Evolutionary conservation across 106 monocot genomes (phyloP), one percentile per base, ranked within the genome.

Genomic region (Allium sativum): DNA sequence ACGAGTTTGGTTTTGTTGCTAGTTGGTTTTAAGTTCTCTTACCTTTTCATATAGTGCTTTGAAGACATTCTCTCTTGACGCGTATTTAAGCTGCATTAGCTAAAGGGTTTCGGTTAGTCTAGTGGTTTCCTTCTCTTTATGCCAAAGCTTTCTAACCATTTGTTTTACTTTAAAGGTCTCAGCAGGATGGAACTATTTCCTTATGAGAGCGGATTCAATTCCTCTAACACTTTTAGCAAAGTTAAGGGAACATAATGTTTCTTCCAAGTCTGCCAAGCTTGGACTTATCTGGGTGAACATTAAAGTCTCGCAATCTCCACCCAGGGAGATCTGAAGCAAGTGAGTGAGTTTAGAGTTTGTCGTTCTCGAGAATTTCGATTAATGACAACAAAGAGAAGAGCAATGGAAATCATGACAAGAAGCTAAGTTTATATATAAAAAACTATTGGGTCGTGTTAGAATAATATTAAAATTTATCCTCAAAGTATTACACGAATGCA

Each of bases 221-320:
- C 87, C 90, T 5, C 90, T 54, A 4, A 96, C 96, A 19, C 96
- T 70, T 62, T 73, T 87, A 20, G 96, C 90, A 62, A 91, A 96
- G 54, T 87, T 96, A 9, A 96, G 64, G 48, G 96, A 82, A 61
- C 90, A 87, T 15, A 90, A 65, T 9, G 96, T 90, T 71, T 96
- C 96, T 44, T 87, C 96, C 43, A 82, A 31, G 62, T 96, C 96
- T 6, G 78, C 75, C 44, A 84, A 84, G 57, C 90, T 84, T 46
- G 96, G 90, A 51, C 96, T 96, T 46, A 96, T 91, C 66, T 96
- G 96, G 48, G 81, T 87, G 67, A 96, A 79, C 96, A 96, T 96
- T 3, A 96, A 73, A 17, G 96, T 91, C 72, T 96, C 91, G 84
- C 96, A 96, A 61, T 91, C 96, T 18, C 96, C 90, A 44, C 95